Evolutionary conservation across 2,329 filamentous ascomycete genomes (phyloP).

Genomic region (Capronia americana): DNA sequence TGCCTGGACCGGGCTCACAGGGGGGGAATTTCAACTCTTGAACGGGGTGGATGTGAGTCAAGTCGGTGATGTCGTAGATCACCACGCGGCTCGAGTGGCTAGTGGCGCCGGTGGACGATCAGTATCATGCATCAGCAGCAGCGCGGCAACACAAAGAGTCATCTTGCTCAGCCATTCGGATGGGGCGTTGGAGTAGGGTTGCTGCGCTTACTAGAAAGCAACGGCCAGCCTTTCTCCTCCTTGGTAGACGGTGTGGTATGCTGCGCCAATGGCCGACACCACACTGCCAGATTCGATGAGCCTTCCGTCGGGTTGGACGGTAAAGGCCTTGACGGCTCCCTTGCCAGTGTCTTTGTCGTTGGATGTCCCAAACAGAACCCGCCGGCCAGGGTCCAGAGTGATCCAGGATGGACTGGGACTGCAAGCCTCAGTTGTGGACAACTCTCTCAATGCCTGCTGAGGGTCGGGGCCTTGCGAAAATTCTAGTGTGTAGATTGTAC

Average conservation of each 20-base stretch:
- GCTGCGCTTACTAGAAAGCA: neutral
- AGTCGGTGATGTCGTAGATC: no score
- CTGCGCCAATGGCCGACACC: neutral
- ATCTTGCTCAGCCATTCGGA: no score
- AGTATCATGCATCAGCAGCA: no score
- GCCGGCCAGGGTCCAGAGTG: neutral
- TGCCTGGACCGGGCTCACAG: no score
- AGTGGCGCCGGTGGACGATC: no score
- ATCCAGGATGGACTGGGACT: neutral
- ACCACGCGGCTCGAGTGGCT: no score
- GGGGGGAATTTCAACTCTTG: no score
- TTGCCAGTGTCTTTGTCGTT: neutral
- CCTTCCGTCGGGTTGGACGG: neutral
- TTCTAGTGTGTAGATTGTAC: neutral
- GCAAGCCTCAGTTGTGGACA: slow-evolving; percentile 1
- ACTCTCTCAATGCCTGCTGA: neutral
- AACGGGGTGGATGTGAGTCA: no score
- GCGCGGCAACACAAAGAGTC: no score
- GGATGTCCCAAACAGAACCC: neutral
- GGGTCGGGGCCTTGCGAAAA: neutral
- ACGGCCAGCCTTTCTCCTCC: neutral
- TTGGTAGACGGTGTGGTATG: neutral
- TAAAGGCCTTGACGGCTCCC: neutral
- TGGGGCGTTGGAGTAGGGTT: no score
- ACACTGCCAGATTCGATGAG: neutral